phyloP scores from a whole-genome alignment of 2,329 filamentous ascomycete genomes.

The Colletotrichum destructivum region DNA sequence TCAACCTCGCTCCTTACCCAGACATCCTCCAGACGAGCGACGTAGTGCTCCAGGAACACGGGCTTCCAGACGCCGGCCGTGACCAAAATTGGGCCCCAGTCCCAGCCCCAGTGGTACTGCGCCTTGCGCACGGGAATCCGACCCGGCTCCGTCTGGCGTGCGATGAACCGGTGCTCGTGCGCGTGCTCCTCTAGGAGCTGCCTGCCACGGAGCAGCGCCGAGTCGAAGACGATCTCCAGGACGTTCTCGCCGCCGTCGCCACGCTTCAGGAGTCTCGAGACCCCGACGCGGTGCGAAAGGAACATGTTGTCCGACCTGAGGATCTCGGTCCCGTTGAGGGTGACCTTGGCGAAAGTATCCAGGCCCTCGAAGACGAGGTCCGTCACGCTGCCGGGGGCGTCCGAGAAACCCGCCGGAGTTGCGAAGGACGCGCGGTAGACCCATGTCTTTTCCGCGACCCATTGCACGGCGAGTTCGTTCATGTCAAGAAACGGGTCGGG shows the following conservation, averaged over 20 bases:
- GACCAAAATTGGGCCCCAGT: constrained; percentile 77
- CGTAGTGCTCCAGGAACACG: constrained; percentile 76
- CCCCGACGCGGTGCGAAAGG: constrained; percentile 68
- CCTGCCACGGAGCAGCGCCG: constrained; percentile 66
- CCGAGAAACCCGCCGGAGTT: constrained; percentile 38
- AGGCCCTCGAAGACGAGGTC: constrained; percentile 75
- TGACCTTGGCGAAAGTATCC: constrained; percentile 74
- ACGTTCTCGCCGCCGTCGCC: constrained; percentile 55
- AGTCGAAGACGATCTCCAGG: constrained; percentile 71
- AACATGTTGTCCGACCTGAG: constrained; percentile 76
- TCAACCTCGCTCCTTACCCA: constrained; percentile 57
- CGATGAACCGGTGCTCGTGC: constrained; percentile 70
- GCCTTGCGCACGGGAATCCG: constrained; percentile 67
- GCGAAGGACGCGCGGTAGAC: constrained; percentile 63
- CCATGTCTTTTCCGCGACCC: constrained; percentile 76
- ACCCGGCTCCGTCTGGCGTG: constrained; percentile 62
- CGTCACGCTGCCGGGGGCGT: constrained; percentile 40
- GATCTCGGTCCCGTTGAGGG: constrained; percentile 67
- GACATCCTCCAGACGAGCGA: constrained; percentile 71
- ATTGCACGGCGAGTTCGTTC: constrained; percentile 72
- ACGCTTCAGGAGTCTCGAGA: constrained; percentile 60
- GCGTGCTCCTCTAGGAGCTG: constrained; percentile 66
- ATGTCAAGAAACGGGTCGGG: constrained; percentile 72
- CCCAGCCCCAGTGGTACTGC: constrained; percentile 81
- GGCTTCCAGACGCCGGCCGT: constrained; percentile 78